phyloP scores from a whole-genome alignment of 2,329 filamentous ascomycete species.

The Colletotrichum sp. region DNA sequence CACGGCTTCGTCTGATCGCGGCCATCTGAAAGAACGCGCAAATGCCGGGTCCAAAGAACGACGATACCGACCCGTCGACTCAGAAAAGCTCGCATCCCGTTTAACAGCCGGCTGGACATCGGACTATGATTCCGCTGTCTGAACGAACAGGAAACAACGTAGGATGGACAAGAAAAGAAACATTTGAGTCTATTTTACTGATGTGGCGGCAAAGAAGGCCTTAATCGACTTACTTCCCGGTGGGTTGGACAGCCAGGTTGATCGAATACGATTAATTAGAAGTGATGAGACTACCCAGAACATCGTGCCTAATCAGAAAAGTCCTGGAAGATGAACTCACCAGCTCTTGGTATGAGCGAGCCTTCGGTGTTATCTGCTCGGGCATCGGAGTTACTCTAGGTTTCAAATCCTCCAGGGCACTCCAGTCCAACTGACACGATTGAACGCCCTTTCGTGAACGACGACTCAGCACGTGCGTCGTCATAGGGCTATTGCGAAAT shows the following conservation, averaged over 20 bases:
- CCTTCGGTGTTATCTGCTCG: background rate
- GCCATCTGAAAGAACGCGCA: background rate
- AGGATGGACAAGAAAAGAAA: background rate
- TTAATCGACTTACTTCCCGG: background rate
- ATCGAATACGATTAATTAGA: too few relatives aligned
- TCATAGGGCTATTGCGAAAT: background rate
- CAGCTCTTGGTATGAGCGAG: background rate
- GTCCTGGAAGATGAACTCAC: background rate
- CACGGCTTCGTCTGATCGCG: background rate
- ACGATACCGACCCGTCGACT: background rate
- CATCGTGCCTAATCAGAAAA: background rate
- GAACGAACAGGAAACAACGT: background rate
- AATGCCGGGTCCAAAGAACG: background rate
- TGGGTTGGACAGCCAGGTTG: too few relatives aligned
- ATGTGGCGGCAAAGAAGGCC: background rate
- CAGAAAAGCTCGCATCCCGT: background rate
- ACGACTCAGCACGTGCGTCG: background rate
- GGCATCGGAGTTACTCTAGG: background rate
- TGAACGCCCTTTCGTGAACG: background rate
- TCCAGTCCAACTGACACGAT: background rate
- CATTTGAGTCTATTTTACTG: background rate
- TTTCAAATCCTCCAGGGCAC: background rate
- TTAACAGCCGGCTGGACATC: background rate
- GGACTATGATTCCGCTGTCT: background rate
- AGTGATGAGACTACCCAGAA: too few relatives aligned